Evolutionary conservation across 768 basidiomycete species (phyloP), one percentile per base, ranked within the genome.

Genomic region (Neoboletus brunneissimus): DNA sequence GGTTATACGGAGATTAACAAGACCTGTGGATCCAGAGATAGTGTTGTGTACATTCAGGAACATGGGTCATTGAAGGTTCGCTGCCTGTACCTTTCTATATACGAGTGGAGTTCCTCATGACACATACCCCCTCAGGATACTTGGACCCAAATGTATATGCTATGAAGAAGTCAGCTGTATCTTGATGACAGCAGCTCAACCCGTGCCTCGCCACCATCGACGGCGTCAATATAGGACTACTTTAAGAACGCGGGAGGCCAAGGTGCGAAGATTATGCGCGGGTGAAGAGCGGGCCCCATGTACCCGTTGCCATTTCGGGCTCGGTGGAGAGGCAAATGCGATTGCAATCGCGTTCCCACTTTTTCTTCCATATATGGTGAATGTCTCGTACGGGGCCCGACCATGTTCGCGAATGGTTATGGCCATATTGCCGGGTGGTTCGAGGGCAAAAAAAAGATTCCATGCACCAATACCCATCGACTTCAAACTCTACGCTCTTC

Each of bases 1-100:
- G 32, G 38, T 11, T n/a, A 49, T 45, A 37, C 58, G 47, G 52
- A 60, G 18, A 54, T 55, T 40, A 51, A 55, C 32, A 12, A 23
- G 20, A 34, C 47, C 6, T 40, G 27, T 38, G 58, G 31, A 55
- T 41, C 22, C 38, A 48, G 35, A 31, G 22, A 52, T n/a, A 49
- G 22, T 20, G n/a, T 55, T 8, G 20, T 59, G 37, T 20, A 12
- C 41, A 20, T 37, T 18, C 45, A 34, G 53, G 55, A 35, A 45
- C 35, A 43, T 25, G 16, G 22, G 27, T 7, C 47, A 52, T 52
- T 35, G 43, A 59, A 59, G 22, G 4, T n/a, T 27, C 9, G 34
- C 18, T 42, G 48, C 43, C 34, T 42, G 57, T 45, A 13, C 42
- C 35, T 40, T 41, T 40, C 31, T 32, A 16, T 4, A 13, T 40